Percentiles rank a stretch among this genome's conserved stretches.
Conservation (phyloP, 2,329 filamentous ascomycete species). For the Daldinia sp. region DNA sequence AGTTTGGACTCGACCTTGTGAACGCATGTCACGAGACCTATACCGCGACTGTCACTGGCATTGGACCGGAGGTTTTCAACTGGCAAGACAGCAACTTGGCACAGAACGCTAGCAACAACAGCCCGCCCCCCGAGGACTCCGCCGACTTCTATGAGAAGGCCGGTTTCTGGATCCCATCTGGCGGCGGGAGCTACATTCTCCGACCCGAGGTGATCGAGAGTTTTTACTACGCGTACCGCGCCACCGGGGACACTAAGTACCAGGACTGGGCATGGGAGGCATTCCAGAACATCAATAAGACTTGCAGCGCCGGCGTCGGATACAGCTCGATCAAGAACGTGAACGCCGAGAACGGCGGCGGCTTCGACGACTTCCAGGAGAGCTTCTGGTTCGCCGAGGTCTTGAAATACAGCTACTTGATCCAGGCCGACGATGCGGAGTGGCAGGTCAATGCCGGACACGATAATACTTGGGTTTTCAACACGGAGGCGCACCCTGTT, state of each 20-base stretch:
- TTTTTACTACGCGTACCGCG: constrained; percentile 87
- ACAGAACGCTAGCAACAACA: constrained; percentile 56
- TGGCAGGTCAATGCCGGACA: constrained; percentile 62
- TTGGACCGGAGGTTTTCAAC: constrained; percentile 79
- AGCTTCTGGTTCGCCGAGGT: constrained; percentile 91
- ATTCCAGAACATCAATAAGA: constrained; percentile 75
- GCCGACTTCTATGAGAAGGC: constrained; percentile 71
- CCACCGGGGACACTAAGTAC: constrained; percentile 80
- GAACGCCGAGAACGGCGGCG: constrained; percentile 70
- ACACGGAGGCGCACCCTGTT: constrained; percentile 57
- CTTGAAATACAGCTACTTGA: constrained; percentile 85
- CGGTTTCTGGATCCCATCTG: constrained; percentile 77
- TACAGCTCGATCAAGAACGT: constrained; percentile 76
- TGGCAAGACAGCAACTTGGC: constrained; percentile 65
- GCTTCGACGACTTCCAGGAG: constrained; percentile 78
- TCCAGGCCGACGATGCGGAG: constrained; percentile 70
- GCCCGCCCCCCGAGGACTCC: constrained; percentile 58
- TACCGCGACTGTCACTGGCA: constrained; percentile 72
- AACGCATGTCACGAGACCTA: constrained; percentile 82
- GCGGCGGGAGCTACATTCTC: constrained; percentile 70
- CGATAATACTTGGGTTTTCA: constrained; percentile 66
- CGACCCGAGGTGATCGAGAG: constrained; percentile 86
- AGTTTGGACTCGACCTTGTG: constrained; percentile 80
- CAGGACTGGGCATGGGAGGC: constrained; percentile 88
- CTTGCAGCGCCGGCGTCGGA: constrained; percentile 72